Evolutionary conservation across 75 land plant species (phyloP), one percentile per base, ranked within the genome.

Genomic region (Gnetum montanum): DNA sequence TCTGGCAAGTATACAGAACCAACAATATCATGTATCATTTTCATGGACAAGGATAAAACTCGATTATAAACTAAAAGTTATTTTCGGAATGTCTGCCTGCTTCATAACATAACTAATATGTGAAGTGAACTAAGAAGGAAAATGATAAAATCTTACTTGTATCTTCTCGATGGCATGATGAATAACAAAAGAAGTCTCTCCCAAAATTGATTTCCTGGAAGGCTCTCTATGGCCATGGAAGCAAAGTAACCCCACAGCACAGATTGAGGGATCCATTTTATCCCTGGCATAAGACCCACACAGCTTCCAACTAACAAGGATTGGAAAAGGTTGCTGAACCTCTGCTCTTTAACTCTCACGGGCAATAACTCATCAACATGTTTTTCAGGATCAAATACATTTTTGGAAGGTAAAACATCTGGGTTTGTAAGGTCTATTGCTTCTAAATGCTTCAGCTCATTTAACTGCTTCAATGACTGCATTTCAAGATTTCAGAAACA

Each of bases 391-490:
- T 71, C 74, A 31, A 71, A 71, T n/a, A 36, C 30, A 25, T 25
- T 50, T 10, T 23, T 35, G 34, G 41, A 47, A 13, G 61, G 31
- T 23, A 34, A 7, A 6, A 71, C 70, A 46, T 75, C 64, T 6
- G 50, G 67, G 11, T 29, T 43, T n/a, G 45, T 67, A 65, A 81
- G 49, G 3, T 77, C 71, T 7, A 71, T 71, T 25, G 66, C 59
- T 52, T 82, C 77, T 58, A 83, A 61, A 43, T 70, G 43, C 16
- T 72, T 60, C 46, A 83, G 59, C 54, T 79, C 83, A 41, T 50
- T 59, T 30, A 23, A n/a, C 62, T 7, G 51, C 68, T 55, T 46
- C 20, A 34, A 43, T 45, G 57, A 7, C 76, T 77, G 64, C 33
- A 53, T n/a, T 23, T n/a, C n/a, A n/a, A n/a, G n/a, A n/a, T n/a